These are phyloP conservation scores for Tolypocladium amazonense DNA, from an alignment of 2,329 filamentous ascomycete species.

Conservation along the genomic window DNA sequence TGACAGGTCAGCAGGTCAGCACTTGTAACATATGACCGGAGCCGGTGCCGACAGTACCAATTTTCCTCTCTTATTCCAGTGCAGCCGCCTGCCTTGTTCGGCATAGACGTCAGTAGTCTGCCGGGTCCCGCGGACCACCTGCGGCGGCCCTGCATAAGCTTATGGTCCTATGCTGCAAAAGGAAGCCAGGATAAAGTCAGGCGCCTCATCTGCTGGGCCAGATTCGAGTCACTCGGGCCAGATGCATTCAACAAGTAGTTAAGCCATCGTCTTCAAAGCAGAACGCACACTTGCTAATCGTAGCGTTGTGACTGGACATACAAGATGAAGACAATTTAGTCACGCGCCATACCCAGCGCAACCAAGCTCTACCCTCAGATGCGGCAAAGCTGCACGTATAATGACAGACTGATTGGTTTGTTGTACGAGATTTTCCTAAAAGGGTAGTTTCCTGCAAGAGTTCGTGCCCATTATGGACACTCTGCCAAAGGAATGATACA, in stretches of 20 bases:
- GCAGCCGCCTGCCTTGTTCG: neutral
- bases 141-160: neutral
- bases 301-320: neutral
- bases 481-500: neutral
- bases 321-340: neutral
- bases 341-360: neutral
- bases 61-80: neutral
- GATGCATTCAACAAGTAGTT: neutral
- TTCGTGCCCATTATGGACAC: neutral
- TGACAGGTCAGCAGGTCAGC: neutral
- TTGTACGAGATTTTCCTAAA: too few species aligned
- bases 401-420: neutral
- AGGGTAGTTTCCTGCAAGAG: too few species aligned
- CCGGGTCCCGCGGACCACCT: neutral
- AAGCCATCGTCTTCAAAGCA: neutral
- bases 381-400: neutral
- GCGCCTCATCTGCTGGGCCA: neutral
- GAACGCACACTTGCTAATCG: neutral
- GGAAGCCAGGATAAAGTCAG: neutral
- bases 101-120: neutral
- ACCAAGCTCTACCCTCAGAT: neutral
- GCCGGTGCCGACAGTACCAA: neutral
- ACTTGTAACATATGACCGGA: neutral
- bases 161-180: neutral
- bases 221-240: neutral